These are phyloP conservation scores for Tilletia caries DNA, from an alignment of 1,284 basidiomycete genomes.

Conservation along the genomic window DNA sequence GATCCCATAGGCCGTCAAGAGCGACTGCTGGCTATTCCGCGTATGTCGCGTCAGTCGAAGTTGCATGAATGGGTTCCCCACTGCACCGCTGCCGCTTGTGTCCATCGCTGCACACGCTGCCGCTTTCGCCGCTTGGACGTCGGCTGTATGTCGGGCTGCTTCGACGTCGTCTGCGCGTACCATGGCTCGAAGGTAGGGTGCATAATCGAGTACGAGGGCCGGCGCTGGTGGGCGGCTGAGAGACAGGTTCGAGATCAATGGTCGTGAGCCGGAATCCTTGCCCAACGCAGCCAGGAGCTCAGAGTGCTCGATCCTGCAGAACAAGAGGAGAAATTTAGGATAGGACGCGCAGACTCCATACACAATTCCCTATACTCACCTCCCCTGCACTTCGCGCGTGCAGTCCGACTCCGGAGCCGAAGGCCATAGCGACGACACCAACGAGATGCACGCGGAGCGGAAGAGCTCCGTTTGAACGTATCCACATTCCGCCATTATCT, in stretches of 20 bases:
- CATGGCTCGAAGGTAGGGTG: conserved; percentile 68
- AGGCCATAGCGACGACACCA: conserved; percentile 9
- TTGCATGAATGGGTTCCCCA: background rate
- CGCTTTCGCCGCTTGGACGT: background rate
- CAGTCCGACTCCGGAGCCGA: conserved; percentile 24
- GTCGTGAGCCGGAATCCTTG: conserved; percentile 34
- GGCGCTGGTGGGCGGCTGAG: conserved; percentile 18
- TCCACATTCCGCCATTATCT: background rate
- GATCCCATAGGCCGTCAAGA: background rate
- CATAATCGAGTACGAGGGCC: conserved; percentile 66
- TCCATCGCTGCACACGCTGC: background rate
- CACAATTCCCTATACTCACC: too few species aligned
- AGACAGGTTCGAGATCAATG: conserved; percentile 56
- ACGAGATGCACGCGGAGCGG: background rate
- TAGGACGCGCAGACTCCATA: too few species aligned
- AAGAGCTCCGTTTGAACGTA: background rate
- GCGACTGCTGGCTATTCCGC: conserved; percentile 5
- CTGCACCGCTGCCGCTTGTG: too few species aligned
- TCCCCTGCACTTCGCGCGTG: conserved; percentile 28
- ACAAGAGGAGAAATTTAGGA: too few species aligned
- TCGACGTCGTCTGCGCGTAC: conserved; percentile 66
- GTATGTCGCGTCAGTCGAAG: background rate
- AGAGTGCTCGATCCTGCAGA: conserved; percentile 40
- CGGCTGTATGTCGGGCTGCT: conserved; percentile 39
- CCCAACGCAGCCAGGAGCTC: conserved; percentile 57